These are phyloP conservation scores for Batkoa obscura DNA, from an alignment of 371 early-diverging fungal genomes.

Conservation along the genomic window DNA sequence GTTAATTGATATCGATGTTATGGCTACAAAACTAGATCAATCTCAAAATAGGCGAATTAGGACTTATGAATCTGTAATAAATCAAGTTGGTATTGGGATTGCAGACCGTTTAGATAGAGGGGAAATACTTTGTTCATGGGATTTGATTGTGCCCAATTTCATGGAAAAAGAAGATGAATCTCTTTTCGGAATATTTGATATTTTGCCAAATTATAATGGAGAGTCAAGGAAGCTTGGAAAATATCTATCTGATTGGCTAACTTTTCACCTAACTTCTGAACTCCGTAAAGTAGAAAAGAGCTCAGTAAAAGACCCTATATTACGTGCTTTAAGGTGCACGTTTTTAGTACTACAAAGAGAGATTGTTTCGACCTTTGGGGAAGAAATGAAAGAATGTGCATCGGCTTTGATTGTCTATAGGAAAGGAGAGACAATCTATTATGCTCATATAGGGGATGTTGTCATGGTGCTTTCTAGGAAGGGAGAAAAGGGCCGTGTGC, in stretches of 20 bases:
- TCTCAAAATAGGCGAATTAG: conserved; percentile 63
- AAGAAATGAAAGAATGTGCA: conserved; percentile 36
- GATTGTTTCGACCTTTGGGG: conserved; percentile 22
- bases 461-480: conserved; percentile 61
- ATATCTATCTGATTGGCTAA: conserved; percentile 49
- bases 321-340: conserved; percentile 38
- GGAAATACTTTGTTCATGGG: conserved; percentile 51
- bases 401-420: conserved; percentile 58
- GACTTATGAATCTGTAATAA: conserved; percentile 61
- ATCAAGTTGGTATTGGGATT: conserved; percentile 67
- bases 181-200: conserved; percentile 75
- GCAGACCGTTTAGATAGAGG: conserved; percentile 55
- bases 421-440: conserved; percentile 53
- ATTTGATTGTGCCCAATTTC: conserved; percentile 63
- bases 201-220: conserved; percentile 27
- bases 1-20: conserved; percentile 69
- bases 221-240: conserved; percentile 29
- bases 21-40: conserved; percentile 67
- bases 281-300: conserved; percentile 26
- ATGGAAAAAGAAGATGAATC: conserved; percentile 68
- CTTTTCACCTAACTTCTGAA: conserved; percentile 42
- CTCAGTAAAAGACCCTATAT: conserved; percentile 31
- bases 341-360: conserved; percentile 62
- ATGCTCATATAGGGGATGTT: conserved; percentile 85
- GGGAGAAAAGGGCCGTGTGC: conserved; percentile 43